Evolutionary conservation across 2,329 filamentous ascomycete genomes (phyloP).

Genomic region (Ophiostoma quercus): DNA sequence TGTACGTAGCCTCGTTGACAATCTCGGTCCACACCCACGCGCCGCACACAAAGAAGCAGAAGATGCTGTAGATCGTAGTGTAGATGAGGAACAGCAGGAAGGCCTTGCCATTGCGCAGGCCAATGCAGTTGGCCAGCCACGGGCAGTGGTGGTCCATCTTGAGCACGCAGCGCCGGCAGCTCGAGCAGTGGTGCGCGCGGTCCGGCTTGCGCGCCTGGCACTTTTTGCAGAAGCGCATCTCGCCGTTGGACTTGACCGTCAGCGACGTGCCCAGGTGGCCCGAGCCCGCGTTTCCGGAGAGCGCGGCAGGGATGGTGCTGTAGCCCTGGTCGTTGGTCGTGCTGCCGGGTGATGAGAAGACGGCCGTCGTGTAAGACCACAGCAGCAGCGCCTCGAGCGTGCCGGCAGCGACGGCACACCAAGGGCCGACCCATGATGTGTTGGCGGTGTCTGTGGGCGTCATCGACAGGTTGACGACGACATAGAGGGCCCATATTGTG

Average conservation of each 20-base stretch:
- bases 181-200: conserved; percentile 93
- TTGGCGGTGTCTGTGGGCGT: conserved; percentile 42
- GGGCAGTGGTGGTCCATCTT: conserved; percentile 99
- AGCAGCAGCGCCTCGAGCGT: conserved; percentile 73
- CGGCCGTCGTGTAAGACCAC: conserved; percentile 84
- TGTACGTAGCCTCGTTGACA: conserved; percentile 50
- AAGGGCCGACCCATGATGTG: conserved; percentile 21
- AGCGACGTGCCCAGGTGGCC: conserved; percentile 51
- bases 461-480: conserved; percentile 68
- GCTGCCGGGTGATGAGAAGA: conserved; percentile 83
- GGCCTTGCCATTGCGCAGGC: conserved; percentile 89
- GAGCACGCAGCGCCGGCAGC: conserved; percentile 85
- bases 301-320: conserved; percentile 65
- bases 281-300: neutral
- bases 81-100: conserved; percentile 92
- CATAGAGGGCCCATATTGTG: conserved; percentile 92
- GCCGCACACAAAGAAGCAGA: conserved; percentile 69
- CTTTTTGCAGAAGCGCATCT: conserved; percentile 91
- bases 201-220: conserved; percentile 93
- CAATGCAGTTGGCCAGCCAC: conserved; percentile 94
- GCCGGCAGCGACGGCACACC: conserved; percentile 57
- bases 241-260: conserved; percentile 88
- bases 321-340: conserved; percentile 64
- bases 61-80: conserved; percentile 77
- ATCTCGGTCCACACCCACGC: conserved; percentile 85